Conservation (phyloP, 805 yeast genomes). For the Saccharomycopsis sp. region DNA sequence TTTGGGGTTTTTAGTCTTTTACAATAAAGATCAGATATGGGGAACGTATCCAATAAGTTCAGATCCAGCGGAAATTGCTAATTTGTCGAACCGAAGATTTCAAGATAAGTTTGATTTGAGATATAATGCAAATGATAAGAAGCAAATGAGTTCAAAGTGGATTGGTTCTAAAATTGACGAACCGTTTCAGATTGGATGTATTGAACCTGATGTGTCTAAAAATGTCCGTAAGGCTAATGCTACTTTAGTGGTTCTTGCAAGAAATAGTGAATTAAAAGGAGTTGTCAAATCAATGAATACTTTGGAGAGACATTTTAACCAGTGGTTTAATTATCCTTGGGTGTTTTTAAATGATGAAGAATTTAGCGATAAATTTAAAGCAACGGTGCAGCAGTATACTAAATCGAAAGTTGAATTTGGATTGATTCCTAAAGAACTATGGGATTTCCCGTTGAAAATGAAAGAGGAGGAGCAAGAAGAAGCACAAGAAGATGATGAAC, state of each 20-base stretch:
- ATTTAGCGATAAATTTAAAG: slow-evolving; percentile 59
- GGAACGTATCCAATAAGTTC: not conserved
- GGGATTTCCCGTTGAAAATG: slow-evolving; percentile 57
- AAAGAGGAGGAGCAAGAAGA: slow-evolving; percentile 32
- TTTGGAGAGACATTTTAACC: slow-evolving; percentile 82
- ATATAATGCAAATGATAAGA: slow-evolving; percentile 7
- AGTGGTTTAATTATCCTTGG: slow-evolving; percentile 93
- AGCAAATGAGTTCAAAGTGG: slow-evolving; percentile 18
- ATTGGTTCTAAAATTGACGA: slow-evolving; percentile 18
- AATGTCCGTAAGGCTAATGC: slow-evolving; percentile 62
- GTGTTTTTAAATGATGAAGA: slow-evolving; percentile 78
- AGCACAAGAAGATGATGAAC: slow-evolving; percentile 21
- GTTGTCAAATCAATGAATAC: slow-evolving; percentile 66
- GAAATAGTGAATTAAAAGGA: slow-evolving; percentile 75
- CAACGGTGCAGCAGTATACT: slow-evolving; percentile 44
- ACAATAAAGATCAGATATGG: not conserved
- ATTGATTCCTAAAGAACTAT: slow-evolving; percentile 43
- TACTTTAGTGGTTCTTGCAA: slow-evolving; percentile 73
- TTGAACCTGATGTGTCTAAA: slow-evolving; percentile 13
- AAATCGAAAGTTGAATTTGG: slow-evolving; percentile 70
- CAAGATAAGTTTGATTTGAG: slow-evolving; percentile 19
- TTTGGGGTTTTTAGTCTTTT: not conserved
- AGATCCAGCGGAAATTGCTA: not conserved
- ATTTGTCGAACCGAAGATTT: slow-evolving; percentile 6
- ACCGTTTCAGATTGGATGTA: slow-evolving; percentile 22